Evolutionary conservation across 2,329 filamentous ascomycete genomes (phyloP), one percentile per base, ranked within the genome.

Genomic region (Epicoccum sorghinum): DNA sequence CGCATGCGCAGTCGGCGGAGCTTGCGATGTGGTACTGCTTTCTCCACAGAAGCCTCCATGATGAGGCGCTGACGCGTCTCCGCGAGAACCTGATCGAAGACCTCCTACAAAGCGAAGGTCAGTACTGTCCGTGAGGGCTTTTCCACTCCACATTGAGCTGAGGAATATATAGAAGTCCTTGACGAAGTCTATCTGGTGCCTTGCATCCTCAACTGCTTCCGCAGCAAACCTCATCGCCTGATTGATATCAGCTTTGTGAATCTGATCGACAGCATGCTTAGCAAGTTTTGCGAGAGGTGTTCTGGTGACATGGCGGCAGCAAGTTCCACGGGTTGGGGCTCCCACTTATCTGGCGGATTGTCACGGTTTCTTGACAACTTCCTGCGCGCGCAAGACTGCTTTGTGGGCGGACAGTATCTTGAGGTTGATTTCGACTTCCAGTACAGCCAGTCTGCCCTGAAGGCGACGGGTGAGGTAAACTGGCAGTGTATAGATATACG

Each of bases 371-470:
- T 73, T 1, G 66, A 65, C 55, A 71, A 73, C 38, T 72, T 71
- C 35, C 33, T 73, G n/a, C 61, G 61, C 1, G 66, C 64, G 1
- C 69, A 68, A 14, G 72, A 75, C 36, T 75, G 71, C 47, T 71
- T 75, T 47, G 7, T 56, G 4, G 52, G 53, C 1, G 54, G 47
- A 2, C 58, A 62, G 9, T 56, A 44, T 30, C 4, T 75, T 3
- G 47, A 58, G 7, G 49, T 70, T 18, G 30, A 52, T 1, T 55
- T 68, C 32, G 49, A 55, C 2, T 45, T 53, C 13, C 52, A n/a
- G 14, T 51, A 42, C 12, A 38, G 22, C n/a, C 37, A 54, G 27
- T 56, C 44, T 7, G 23, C 45, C 9, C 23, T 66, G 9, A 33
- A n/a, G 2, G 53, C 72, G 9, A 39, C 50, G 23, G 65, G 60